Evolutionary conservation across 345 rosid genomes (phyloP), one percentile per base, ranked within the genome.

Genomic region (Lepidium africanum): DNA sequence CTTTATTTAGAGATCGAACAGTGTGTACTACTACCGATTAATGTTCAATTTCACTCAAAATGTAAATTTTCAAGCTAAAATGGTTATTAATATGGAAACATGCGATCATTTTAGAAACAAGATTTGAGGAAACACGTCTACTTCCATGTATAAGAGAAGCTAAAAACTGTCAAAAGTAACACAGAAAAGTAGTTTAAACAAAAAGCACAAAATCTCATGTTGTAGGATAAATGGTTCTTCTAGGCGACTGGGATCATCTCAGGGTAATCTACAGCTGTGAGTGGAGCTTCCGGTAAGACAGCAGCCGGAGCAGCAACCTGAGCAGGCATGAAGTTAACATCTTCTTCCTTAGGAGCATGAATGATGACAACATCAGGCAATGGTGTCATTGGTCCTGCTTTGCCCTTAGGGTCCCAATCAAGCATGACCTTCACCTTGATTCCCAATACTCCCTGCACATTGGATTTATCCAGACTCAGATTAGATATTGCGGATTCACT

Each of bases 331-430:
- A 3, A 13, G 52, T 16, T 5, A 0, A 37, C 25, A 2, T 78
- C 84, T 33, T 87, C 92, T 56, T 90, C 95, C 77, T 90, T 88
- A 3, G 95, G 95, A 46, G 92, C 14, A 72, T 88, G 87, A 78
- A 88, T 90, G 9, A 86, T 90, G 2, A 87, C 94, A 8, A 90
- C 79, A 77, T 87, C 93, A 13, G 93, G 93, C 70, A 87, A 64
- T 12, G 97, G 92, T 10, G 88, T 87, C 80, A 49, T 81, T 5
- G 92, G 90, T 7, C 91, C 86, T 35, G 63, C 70, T 74, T 81
- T 88, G 35, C 87, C 95, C 79, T 80, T 88, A 0, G 89, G 87
- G 78, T 88, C 91, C 95, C 95, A 88, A 59, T 80, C 91, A 2
- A 86, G 87, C 95, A 83, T 86, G 70, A 86, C 78, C 83, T 80